Conservation (phyloP, 805 yeast genomes). For the Scheffersomyces ergatensis region DNA sequence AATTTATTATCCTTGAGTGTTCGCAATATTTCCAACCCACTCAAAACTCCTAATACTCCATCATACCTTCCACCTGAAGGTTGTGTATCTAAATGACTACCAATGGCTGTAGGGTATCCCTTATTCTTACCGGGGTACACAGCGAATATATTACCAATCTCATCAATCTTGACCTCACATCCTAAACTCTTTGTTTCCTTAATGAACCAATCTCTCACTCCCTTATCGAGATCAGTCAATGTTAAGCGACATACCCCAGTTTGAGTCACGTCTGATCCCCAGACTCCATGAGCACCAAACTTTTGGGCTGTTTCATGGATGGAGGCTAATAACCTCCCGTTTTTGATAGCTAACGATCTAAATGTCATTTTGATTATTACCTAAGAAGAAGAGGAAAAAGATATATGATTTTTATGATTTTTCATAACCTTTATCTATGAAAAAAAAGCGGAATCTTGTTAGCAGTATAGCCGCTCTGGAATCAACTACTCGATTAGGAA, state of each 20-base stretch:
- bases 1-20: slow-evolving; percentile 58
- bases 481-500: too few relatives aligned
- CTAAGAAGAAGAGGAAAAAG: too few relatives aligned
- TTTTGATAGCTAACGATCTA: not conserved
- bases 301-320: slow-evolving; percentile 56
- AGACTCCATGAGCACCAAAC: slow-evolving; percentile 62
- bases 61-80: slow-evolving; percentile 79
- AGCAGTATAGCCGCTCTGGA: too few relatives aligned
- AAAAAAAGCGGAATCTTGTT: too few relatives aligned
- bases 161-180: slow-evolving; percentile 57
- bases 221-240: slow-evolving; percentile 58
- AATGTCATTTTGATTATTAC: not conserved
- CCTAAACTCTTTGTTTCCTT: slow-evolving; percentile 51
- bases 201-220: slow-evolving; percentile 65
- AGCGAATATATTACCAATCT: slow-evolving; percentile 69
- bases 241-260: slow-evolving; percentile 72
- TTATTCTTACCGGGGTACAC: slow-evolving; percentile 54
- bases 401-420: too few relatives aligned
- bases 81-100: slow-evolving; percentile 75
- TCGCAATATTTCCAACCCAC: slow-evolving; percentile 65
- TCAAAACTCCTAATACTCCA: slow-evolving; percentile 66
- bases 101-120: slow-evolving; percentile 61
- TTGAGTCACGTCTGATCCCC: slow-evolving; percentile 56
- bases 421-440: too few relatives aligned
- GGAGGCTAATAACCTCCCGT: slow-evolving; percentile 50